Conservation (phyloP, 257 asterid genomes). For the Nicotiana obtusifolia region DNA sequence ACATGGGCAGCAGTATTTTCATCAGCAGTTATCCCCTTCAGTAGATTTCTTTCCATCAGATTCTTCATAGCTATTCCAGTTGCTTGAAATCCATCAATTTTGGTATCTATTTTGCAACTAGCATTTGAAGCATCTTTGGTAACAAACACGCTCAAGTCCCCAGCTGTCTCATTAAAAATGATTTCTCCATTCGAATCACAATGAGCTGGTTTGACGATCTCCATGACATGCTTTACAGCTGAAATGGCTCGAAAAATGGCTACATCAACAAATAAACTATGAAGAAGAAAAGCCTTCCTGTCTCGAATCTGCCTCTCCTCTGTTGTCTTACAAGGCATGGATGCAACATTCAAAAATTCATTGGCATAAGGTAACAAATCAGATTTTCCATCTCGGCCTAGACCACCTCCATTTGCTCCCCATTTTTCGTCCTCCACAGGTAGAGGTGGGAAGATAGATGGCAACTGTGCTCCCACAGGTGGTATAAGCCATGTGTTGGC, state of each 20-base stretch:
- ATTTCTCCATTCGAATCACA: slow-evolving; percentile 31
- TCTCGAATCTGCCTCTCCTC: slow-evolving; percentile 96
- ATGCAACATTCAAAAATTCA: slow-evolving; percentile 68
- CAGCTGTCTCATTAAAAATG: slow-evolving; percentile 51
- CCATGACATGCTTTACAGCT: slow-evolving; percentile 64
- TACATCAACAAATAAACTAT: slow-evolving; percentile 85
- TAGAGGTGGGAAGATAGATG: slow-evolving; percentile 71
- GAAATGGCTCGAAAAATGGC: slow-evolving; percentile 84
- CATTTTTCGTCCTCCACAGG: slow-evolving; percentile 88
- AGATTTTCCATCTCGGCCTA: slow-evolving; percentile 79
- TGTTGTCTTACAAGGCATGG: slow-evolving; percentile 93
- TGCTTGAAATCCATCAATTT: slow-evolving; percentile 83
- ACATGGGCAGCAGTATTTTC: slow-evolving; percentile 95
- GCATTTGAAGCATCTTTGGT: slow-evolving; percentile 73
- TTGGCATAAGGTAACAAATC: slow-evolving; percentile 79
- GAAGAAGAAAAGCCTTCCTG: slow-evolving; percentile 92
- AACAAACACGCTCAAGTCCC: slow-evolving; percentile 74
- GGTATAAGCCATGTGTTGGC: slow-evolving; percentile 98
- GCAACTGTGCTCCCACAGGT: slow-evolving; percentile 70
- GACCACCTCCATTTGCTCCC: slow-evolving; percentile 99
- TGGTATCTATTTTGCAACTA: slow-evolving; percentile 81
- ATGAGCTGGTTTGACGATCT: slow-evolving; percentile 40
- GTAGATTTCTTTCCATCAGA: slow-evolving; percentile 77
- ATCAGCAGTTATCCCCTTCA: slow-evolving; percentile 94
- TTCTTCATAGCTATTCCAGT: slow-evolving; percentile 50